Evolutionary conservation across 2,329 filamentous ascomycete genomes (phyloP).

Genomic region (Penicillium sp.): DNA sequence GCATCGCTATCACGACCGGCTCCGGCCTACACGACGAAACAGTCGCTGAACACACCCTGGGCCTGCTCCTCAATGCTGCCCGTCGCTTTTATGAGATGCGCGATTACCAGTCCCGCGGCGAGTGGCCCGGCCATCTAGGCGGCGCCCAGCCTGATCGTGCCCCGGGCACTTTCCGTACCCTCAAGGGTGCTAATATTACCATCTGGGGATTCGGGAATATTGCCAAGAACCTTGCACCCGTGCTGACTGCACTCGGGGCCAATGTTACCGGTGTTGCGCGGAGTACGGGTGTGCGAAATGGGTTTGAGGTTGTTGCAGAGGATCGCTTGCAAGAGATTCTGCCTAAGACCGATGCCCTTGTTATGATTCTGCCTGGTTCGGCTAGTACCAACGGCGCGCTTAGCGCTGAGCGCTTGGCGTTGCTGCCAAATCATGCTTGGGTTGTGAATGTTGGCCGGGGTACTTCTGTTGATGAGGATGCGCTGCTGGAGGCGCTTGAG

Average conservation of each 20-base stretch:
- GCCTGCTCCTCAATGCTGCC: slow-evolving; percentile 44
- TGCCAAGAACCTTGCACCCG: slow-evolving; percentile 58
- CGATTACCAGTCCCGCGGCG: slow-evolving; percentile 56
- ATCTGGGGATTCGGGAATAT: slow-evolving; percentile 69
- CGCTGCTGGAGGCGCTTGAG: slow-evolving; percentile 20
- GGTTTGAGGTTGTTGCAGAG: slow-evolving; percentile 58
- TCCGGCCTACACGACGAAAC: slow-evolving; percentile 64
- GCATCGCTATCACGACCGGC: slow-evolving; percentile 58
- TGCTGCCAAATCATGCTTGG: slow-evolving; percentile 53
- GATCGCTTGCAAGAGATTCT: slow-evolving; percentile 55
- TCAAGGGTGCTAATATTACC: slow-evolving; percentile 57
- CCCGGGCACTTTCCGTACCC: slow-evolving; percentile 56
- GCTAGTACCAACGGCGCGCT: slow-evolving; percentile 57
- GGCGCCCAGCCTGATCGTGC: slow-evolving; percentile 50
- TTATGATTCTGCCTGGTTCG: slow-evolving; percentile 64
- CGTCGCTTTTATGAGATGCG: slow-evolving; percentile 58
- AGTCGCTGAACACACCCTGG: slow-evolving; percentile 64
- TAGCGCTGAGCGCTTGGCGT: slow-evolving; percentile 52
- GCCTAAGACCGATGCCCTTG: slow-evolving; percentile 60
- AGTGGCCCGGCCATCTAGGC: slow-evolving; percentile 62
- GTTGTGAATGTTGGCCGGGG: slow-evolving; percentile 25
- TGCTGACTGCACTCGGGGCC: slow-evolving; percentile 56
- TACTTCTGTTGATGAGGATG: slow-evolving; percentile 23
- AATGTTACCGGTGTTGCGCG: slow-evolving; percentile 60
- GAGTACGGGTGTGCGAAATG: slow-evolving; percentile 55